Evolutionary conservation across 768 basidiomycete genomes (phyloP).

Genomic region (Suillus variegatus): DNA sequence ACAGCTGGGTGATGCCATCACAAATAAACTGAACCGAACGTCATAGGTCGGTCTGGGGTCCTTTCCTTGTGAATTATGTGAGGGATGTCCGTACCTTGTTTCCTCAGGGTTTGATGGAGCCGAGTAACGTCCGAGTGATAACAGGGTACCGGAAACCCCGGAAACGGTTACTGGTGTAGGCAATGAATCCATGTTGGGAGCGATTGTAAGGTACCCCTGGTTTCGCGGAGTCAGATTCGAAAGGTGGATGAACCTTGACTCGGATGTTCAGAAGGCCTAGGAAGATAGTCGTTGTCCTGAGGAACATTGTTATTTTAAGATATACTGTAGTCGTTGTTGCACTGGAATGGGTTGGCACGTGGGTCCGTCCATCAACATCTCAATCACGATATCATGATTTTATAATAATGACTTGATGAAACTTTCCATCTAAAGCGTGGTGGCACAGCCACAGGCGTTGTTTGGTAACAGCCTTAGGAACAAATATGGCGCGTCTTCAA

Average conservation of each 20-base stretch:
- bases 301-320: background rate
- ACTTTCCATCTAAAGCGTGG: background rate
- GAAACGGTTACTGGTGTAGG: background rate
- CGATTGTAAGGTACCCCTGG: background rate
- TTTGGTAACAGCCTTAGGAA: conserved; percentile 28
- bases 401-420: background rate
- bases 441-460: conserved; percentile 15
- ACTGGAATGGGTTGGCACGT: background rate
- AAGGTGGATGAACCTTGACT: background rate
- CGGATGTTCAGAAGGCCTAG: background rate
- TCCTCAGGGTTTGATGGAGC: too few relatives aligned
- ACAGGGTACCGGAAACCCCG: too few relatives aligned
- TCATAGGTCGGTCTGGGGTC: too few relatives aligned
- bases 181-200: background rate
- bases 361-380: background rate
- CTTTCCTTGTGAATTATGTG: too few relatives aligned
- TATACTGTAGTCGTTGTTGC: background rate
- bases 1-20: too few relatives aligned
- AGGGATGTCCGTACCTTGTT: too few relatives aligned
- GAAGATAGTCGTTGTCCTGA: background rate
- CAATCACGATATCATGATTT: background rate
- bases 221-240: background rate
- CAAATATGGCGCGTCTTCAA: conserved; percentile 15
- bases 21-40: too few relatives aligned
- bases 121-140: too few relatives aligned